These are phyloP conservation scores for Aspergillus olivimuriae DNA, from an alignment of 495 filamentous ascomycete genomes.

Conservation along the genomic window DNA sequence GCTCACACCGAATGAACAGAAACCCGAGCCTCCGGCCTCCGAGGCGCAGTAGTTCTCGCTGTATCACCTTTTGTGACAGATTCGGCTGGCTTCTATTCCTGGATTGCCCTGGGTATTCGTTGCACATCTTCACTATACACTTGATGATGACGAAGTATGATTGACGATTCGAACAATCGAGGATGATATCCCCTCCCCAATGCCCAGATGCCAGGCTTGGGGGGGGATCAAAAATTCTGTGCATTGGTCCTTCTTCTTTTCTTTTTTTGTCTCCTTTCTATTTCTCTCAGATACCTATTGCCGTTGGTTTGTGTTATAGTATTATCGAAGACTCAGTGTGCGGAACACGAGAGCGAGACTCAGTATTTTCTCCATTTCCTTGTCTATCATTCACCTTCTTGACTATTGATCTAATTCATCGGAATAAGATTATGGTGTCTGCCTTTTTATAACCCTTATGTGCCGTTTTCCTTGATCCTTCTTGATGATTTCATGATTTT, in stretches of 20 bases:
- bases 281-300: background rate
- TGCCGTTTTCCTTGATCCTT: background rate
- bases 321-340: background rate
- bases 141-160: constrained; percentile 20
- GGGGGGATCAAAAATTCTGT: background rate
- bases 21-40: background rate
- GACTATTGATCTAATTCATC: background rate
- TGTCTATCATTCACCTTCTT: background rate
- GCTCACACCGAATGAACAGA: constrained; percentile 24
- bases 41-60: background rate
- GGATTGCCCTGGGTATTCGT: constrained; percentile 16
- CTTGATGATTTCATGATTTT: background rate
- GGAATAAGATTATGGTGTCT: background rate
- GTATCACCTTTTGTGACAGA: no score
- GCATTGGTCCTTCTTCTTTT: no score
- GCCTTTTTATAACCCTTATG: background rate
- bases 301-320: background rate
- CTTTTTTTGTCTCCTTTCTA: background rate
- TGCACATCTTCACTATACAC: background rate
- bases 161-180: constrained; percentile 9
- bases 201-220: background rate
- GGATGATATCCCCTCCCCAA: background rate
- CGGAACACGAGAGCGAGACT: background rate
- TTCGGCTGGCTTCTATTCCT: background rate
- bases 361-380: background rate